Evolutionary conservation across 345 rosid genomes (phyloP).

Genomic region (Mangifera indica): DNA sequence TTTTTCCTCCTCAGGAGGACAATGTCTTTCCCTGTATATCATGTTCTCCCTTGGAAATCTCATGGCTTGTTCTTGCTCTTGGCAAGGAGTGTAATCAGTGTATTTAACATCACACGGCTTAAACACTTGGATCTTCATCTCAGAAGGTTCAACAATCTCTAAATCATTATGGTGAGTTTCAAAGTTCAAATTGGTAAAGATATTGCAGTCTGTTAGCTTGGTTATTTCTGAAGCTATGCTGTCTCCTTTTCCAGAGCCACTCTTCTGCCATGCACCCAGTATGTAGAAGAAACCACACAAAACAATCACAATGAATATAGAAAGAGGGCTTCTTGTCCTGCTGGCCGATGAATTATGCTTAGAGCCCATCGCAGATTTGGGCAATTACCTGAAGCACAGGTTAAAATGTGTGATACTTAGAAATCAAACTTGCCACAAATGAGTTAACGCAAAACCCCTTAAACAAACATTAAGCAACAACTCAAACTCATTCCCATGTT

Average conservation of each 20-base stretch:
- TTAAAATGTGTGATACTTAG: neutral
- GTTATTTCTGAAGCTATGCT: constrained; percentile 65
- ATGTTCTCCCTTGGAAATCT: constrained; percentile 86
- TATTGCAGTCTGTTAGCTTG: constrained; percentile 62
- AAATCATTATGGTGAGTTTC: constrained; percentile 74
- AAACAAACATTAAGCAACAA: neutral
- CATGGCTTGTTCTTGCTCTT: constrained; percentile 93
- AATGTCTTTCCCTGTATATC: constrained; percentile 94
- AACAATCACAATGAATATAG: constrained; percentile 67
- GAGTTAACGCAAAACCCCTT: neutral
- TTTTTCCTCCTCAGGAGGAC: constrained; percentile 80
- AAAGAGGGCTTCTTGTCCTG: constrained; percentile 58
- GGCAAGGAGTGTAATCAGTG: constrained; percentile 94
- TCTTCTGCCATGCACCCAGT: constrained; percentile 94
- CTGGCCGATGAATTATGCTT: constrained; percentile 48
- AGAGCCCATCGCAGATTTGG: constrained; percentile 46
- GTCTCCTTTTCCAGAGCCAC: constrained; percentile 94
- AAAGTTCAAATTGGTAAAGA: constrained; percentile 61
- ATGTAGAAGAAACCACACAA: constrained; percentile 88
- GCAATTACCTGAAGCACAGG: constrained; percentile 25
- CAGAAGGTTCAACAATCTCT: constrained; percentile 47
- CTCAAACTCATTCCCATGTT: neutral
- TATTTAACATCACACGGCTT: constrained; percentile 73
- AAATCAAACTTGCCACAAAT: constrained; percentile 10
- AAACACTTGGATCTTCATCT: constrained; percentile 53